Conservation (phyloP, 495 filamentous ascomycete species). For the Lophiostoma macrostomum region DNA sequence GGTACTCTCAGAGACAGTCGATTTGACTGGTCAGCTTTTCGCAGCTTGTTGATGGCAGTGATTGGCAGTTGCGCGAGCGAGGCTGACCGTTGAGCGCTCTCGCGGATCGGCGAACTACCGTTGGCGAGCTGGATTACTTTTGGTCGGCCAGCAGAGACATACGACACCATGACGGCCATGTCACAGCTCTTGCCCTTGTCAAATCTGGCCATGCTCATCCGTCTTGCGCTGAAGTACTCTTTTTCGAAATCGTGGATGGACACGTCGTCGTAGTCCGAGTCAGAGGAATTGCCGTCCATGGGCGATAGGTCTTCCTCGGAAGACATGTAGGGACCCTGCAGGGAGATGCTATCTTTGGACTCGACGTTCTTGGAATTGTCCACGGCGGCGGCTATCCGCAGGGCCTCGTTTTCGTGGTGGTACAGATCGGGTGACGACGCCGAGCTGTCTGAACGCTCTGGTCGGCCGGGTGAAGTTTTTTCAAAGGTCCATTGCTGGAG, state of each 20-base stretch:
- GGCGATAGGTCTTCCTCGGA: slow-evolving; percentile 34
- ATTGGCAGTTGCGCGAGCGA: slow-evolving; percentile 26
- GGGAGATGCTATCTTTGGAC: slow-evolving; percentile 16
- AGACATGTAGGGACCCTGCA: slow-evolving; percentile 32
- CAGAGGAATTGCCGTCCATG: slow-evolving; percentile 21
- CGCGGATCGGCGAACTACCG: slow-evolving; percentile 23
- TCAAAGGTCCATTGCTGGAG: slow-evolving; percentile 36
- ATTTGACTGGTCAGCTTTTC: slow-evolving; percentile 1
- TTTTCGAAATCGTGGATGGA: slow-evolving; percentile 20
- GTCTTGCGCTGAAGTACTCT: slow-evolving; percentile 12
- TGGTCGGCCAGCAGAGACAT: slow-evolving; percentile 26
- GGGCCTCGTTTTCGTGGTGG: slow-evolving; percentile 24
- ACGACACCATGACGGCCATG: slow-evolving; percentile 31
- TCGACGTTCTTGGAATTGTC: slow-evolving; percentile 7
- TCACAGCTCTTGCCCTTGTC: slow-evolving; percentile 28
- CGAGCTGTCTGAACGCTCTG: slow-evolving; percentile 29
- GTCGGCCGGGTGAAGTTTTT: slow-evolving; percentile 19
- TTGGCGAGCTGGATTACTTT: slow-evolving; percentile 28
- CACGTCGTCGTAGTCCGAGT: slow-evolving; percentile 17
- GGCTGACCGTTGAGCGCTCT: slow-evolving; percentile 20
- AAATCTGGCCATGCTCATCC: slow-evolving; percentile 17
- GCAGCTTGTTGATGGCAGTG: slow-evolving; percentile 17
- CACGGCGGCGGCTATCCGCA: slow-evolving; percentile 26
- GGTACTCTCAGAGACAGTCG: slow-evolving; percentile 14
- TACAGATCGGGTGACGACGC: slow-evolving; percentile 32